Evolutionary conservation across 2,329 filamentous ascomycete genomes (phyloP), one percentile per base, ranked within the genome.

Genomic region (Aureobasidium leucospermi): DNA sequence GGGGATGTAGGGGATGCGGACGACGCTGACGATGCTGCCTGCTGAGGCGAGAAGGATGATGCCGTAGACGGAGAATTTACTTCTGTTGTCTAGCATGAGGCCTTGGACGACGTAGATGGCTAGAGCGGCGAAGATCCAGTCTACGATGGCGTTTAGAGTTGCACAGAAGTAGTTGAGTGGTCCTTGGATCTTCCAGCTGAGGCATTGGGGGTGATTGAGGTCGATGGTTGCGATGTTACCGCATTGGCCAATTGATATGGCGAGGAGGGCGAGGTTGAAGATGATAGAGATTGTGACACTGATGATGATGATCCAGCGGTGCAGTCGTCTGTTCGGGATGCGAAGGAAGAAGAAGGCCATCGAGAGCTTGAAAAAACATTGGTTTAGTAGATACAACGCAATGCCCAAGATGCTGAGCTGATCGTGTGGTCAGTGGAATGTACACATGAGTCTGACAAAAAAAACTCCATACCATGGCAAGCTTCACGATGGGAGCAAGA

Each of bases 281-380:
- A 56, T 7, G 32, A 57, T 41, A 9, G 47, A 60, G 23, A 61
- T 43, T 15, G 11, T 39, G 28, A 61, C 58, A 15, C 58, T 56
- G 47, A 15, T 4, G 8, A 60, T 58, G 32, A 60, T 62, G 31
- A 51, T 49, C 34, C 38, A 48, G 32, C 56, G 47, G 5, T 62
- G 61, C 28, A 55, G 39, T 2, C 52, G 31, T 13, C 28, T 28
- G 28, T 55, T 46, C 4, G 46, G 36, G 15, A 62, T 60, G 15
- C 59, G 58, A 4, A 62, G 53, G 42, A 62, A 62, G 58, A 62
- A 60, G 19, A 60, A 53, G 11, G 51, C 58, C n/a, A 62, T 39
- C 13, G 47, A 45, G n/a, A 60, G 49, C 34, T 62, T 62, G 58
- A 62, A 58, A 16, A 59, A 58, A 15, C 57, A 39, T 36, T 62